Conservation (phyloP, 768 basidiomycete genomes). For the Tephrocybe sp. region DNA sequence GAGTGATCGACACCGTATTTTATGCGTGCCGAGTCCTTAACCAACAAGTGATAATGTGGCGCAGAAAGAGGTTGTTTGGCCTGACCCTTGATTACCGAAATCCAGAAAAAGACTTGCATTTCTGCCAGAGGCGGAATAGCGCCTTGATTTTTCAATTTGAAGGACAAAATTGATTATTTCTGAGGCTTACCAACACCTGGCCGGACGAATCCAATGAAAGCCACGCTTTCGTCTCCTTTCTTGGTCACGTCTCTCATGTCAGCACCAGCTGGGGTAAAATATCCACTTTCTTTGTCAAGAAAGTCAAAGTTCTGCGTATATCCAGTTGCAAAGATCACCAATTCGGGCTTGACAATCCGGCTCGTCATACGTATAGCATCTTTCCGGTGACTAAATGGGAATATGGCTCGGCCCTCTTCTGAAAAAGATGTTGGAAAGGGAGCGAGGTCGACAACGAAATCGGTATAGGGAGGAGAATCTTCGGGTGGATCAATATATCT, state of each 20-base stretch:
- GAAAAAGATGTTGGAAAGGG: conserved; percentile 51
- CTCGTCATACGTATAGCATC: conserved; percentile 39
- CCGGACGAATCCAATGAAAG: conserved; percentile 55
- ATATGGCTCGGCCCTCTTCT: conserved; percentile 41
- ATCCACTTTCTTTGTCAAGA: conserved; percentile 34
- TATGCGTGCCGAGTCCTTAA: conserved; percentile 48
- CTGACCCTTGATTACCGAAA: conserved; percentile 42
- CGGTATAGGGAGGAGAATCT: conserved; percentile 42
- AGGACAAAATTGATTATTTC: conserved; percentile 8
- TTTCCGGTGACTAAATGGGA: conserved; percentile 40
- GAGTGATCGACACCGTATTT: conserved; percentile 61
- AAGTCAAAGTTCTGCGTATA: conserved; percentile 44
- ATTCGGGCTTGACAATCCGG: conserved; percentile 42
- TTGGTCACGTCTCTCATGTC: conserved; percentile 42
- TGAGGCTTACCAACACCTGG: conserved; percentile 48
- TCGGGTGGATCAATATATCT: conserved; percentile 59
- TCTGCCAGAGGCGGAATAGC: conserved; percentile 60
- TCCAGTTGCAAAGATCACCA: conserved; percentile 49
- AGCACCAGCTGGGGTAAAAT: conserved; percentile 39
- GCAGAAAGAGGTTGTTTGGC: conserved; percentile 40
- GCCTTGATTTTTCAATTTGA: conserved; percentile 26
- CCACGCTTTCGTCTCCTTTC: conserved; percentile 43
- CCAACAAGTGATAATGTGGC: conserved; percentile 54
- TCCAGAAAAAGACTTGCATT: conserved; percentile 59
- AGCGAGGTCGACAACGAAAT: conserved; percentile 49